Conservation (phyloP, 352 stramenopile genomes). For the Phytopythium vexans region DNA sequence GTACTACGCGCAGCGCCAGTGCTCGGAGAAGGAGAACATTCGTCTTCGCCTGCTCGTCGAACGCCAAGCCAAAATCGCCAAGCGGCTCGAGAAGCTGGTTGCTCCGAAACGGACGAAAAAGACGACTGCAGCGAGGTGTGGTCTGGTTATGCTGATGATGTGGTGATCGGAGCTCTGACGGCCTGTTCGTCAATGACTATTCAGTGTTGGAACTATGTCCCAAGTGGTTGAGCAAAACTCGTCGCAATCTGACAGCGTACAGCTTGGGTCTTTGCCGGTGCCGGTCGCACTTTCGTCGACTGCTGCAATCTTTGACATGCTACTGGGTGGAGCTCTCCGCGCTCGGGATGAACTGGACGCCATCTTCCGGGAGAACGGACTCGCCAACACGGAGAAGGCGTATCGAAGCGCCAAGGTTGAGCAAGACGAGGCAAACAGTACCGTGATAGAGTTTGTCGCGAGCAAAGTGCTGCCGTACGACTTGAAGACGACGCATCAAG, state of each 20-base stretch:
- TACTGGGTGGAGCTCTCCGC: not conserved
- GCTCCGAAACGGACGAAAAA: constrained; percentile 24
- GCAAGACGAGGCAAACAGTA: constrained; percentile 9
- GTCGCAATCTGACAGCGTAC: too few species aligned
- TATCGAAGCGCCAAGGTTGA: constrained; percentile 16
- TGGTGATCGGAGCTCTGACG: too few species aligned
- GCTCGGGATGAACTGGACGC: not conserved
- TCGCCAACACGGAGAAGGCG: constrained; percentile 5
- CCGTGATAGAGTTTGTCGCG: constrained; percentile 21
- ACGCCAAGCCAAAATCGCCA: constrained; percentile 50
- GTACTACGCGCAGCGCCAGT: constrained; percentile 37
- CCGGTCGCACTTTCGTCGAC: too few species aligned
- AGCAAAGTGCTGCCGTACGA: constrained; percentile 23
- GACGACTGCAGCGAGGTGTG: too few species aligned
- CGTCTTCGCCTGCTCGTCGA: constrained; percentile 47
- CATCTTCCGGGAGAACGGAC: constrained; percentile 2
- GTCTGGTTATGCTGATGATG: too few species aligned
- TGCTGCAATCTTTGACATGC: constrained; percentile 5
- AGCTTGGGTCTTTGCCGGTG: too few species aligned
- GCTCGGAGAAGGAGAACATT: constrained; percentile 52
- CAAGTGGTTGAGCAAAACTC: too few species aligned
- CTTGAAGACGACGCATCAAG: constrained; percentile 8
- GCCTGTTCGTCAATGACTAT: too few species aligned
- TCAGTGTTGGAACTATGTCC: too few species aligned
- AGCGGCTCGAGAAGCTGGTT: constrained; percentile 50